phyloP scores from a whole-genome alignment of 495 filamentous ascomycete genomes.

The Daldinia concentrica region DNA sequence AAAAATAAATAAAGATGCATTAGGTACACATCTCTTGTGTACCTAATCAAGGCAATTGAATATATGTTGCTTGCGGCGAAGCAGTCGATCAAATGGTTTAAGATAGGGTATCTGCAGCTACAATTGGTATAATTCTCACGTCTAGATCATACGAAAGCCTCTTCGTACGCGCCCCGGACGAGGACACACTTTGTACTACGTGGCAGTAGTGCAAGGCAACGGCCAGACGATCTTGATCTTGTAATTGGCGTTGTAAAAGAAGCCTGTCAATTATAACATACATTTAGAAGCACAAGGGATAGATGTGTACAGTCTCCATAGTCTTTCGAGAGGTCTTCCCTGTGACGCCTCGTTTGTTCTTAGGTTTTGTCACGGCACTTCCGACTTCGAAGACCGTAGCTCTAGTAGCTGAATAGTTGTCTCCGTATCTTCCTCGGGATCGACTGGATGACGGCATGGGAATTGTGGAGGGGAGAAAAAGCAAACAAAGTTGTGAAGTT shows the following conservation, averaged over 20 bases:
- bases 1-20: constrained; percentile 8
- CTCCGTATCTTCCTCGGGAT: constrained; percentile 12
- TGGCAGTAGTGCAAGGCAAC: constrained; percentile 39
- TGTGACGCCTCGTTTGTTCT: constrained; percentile 14
- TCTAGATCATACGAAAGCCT: constrained; percentile 24
- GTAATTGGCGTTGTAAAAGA: constrained; percentile 16
- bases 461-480: constrained; percentile 24
- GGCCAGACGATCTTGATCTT: constrained; percentile 22
- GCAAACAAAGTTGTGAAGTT: constrained; percentile 25
- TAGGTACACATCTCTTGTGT: constrained; percentile 29
- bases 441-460: constrained; percentile 20
- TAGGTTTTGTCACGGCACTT: background rate
- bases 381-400: background rate
- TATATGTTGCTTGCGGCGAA: constrained; percentile 30
- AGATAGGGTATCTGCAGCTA: constrained; percentile 40
- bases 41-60: constrained; percentile 7
- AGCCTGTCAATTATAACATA: constrained; percentile 21
- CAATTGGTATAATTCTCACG: constrained; percentile 34
- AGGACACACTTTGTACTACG: constrained; percentile 37
- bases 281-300: constrained; percentile 15
- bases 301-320: constrained; percentile 28
- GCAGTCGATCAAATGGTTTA: constrained; percentile 31
- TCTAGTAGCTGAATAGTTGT: background rate
- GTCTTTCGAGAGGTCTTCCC: constrained; percentile 15
- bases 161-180: constrained; percentile 26